phyloP scores from a whole-genome alignment of 208 protist species.

The Herpetomonas muscarum region DNA sequence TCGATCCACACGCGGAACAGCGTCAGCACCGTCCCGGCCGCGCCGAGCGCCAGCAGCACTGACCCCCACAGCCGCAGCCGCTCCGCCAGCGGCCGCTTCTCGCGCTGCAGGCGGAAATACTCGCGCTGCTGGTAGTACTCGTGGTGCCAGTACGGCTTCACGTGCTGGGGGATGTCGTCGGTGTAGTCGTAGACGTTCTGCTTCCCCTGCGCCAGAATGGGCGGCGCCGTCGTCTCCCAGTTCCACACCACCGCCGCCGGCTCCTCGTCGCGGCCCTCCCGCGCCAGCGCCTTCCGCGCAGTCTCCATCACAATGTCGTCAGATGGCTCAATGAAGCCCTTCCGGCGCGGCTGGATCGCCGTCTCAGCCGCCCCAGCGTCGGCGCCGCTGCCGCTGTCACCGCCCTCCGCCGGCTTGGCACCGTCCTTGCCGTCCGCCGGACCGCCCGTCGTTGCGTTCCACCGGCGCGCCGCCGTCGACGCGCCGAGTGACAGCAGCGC shows the following conservation, averaged over 20 bases:
- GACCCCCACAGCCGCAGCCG: slow-evolving; percentile 33
- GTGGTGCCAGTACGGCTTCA: slow-evolving; percentile 85
- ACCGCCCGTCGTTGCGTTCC: too few species aligned
- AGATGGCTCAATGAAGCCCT: slow-evolving; percentile 75
- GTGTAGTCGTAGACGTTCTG: slow-evolving; percentile 84
- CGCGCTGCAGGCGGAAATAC: slow-evolving; percentile 80
- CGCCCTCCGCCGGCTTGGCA: background rate
- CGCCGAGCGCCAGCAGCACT: slow-evolving; percentile 23
- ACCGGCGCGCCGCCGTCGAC: too few species aligned
- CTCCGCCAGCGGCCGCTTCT: slow-evolving; percentile 73
- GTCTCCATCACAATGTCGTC: slow-evolving; percentile 84
- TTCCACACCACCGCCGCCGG: slow-evolving; percentile 74
- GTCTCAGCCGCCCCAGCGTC: slow-evolving; percentile 9
- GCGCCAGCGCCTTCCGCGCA: slow-evolving; percentile 69
- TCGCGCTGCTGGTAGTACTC: slow-evolving; percentile 88
- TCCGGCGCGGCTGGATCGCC: slow-evolving; percentile 29
- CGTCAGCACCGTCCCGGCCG: slow-evolving; percentile 43
- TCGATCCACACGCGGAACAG: slow-evolving; percentile 83
- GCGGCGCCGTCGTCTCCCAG: slow-evolving; percentile 69
- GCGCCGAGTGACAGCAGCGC: too few species aligned
- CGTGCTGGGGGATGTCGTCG: slow-evolving; percentile 84
- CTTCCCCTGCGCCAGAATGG: slow-evolving; percentile 71
- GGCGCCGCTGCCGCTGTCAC: background rate
- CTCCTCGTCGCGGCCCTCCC: slow-evolving; percentile 69
- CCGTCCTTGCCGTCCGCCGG: background rate